Evolutionary conservation across 148 eudicot genomes (phyloP).

Genomic region (Mesembryanthemum crystallinum): DNA sequence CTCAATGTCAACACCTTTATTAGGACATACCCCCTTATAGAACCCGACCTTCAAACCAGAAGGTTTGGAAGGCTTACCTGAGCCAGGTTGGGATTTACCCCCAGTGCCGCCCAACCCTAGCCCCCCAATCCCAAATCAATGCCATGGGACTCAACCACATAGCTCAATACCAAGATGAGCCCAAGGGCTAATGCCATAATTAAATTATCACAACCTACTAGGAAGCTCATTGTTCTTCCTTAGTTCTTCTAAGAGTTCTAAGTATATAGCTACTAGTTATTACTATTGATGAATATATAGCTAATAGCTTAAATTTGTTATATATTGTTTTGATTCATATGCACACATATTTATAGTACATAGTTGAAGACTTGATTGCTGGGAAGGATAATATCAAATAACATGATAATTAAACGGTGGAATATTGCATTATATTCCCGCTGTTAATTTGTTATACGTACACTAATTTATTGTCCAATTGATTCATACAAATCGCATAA

Average conservation of each 20-base stretch:
- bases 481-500: background rate
- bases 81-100: background rate
- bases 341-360: background rate
- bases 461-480: background rate
- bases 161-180: conserved; percentile 8
- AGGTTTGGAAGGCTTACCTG: background rate
- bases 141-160: background rate
- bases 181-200: conserved; percentile 9
- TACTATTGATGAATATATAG: background rate
- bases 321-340: background rate
- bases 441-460: background rate
- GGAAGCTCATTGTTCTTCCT: background rate
- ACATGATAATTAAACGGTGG: background rate
- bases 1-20: conserved; percentile 22
- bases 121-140: background rate
- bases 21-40: conserved; percentile 24
- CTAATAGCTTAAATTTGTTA: background rate
- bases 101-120: background rate
- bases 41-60: conserved; percentile 20
- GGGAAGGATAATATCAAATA: too few species aligned
- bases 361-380: too few species aligned
- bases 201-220: background rate
- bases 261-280: background rate
- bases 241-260: background rate
- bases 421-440: background rate